These are phyloP conservation scores for Aspergillus quadricinctus DNA, from an alignment of 2,329 filamentous ascomycete species.

Conservation along the genomic window DNA sequence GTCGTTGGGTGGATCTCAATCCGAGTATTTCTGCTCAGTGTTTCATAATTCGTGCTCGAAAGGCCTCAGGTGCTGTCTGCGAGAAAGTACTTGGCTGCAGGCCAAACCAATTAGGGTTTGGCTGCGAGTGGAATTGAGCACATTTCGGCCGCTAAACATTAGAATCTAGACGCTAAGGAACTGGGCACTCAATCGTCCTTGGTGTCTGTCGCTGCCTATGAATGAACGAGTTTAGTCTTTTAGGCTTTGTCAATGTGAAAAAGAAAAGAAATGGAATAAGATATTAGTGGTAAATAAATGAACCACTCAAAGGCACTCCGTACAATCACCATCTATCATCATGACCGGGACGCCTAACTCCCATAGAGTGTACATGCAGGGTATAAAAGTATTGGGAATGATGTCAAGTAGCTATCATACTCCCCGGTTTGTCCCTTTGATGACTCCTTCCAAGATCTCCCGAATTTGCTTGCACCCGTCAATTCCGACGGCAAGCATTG, in stretches of 20 bases:
- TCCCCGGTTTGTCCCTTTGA: slow-evolving; percentile 50
- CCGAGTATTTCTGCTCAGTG: not conserved
- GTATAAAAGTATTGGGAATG: not conserved
- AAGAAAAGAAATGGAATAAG: not conserved
- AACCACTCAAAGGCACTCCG: not conserved
- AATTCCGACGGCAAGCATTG: slow-evolving; percentile 86
- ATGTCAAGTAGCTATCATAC: slow-evolving; percentile 13
- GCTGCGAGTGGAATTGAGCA: slow-evolving; percentile 8
- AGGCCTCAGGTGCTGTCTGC: not conserved
- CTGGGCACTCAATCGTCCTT: no score
- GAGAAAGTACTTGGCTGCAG: not conserved
- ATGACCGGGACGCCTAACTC: slow-evolving; percentile 5
- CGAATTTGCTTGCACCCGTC: slow-evolving; percentile 87
- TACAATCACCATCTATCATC: not conserved
- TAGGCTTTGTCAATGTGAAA: not conserved
- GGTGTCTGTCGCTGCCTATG: no score
- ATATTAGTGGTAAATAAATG: not conserved
- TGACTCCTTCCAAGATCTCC: slow-evolving; percentile 72
- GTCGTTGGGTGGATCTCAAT: not conserved
- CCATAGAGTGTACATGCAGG: slow-evolving; percentile 5
- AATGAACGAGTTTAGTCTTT: no score
- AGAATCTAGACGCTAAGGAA: no score
- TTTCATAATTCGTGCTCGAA: slow-evolving; percentile 4
- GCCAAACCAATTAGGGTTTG: not conserved
- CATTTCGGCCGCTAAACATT: slow-evolving; percentile 2